phyloP scores from a whole-genome alignment of 129 eudicot genomes.

The Ambrosia artemisiifolia region DNA sequence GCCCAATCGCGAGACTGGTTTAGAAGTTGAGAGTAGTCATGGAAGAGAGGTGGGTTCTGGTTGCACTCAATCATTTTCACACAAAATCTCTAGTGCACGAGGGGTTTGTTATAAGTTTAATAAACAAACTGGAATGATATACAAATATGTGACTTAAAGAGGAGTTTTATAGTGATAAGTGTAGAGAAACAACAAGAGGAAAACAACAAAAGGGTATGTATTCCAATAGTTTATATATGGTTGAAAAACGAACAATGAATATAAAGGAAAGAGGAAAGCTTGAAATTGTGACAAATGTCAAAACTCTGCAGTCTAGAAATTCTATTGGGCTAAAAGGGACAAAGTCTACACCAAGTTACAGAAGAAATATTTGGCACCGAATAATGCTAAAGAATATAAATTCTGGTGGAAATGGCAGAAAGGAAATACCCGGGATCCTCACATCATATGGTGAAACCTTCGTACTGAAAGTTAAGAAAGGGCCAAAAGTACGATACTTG shows the following conservation, averaged over 20 bases:
- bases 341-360: conserved; percentile 22
- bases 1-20: conserved; percentile 5
- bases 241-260: conserved; percentile 9
- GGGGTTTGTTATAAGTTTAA: conserved; percentile 24
- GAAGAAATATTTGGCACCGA: conserved; percentile 28
- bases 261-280: conserved; percentile 22
- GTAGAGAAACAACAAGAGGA: conserved; percentile 29
- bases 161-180: conserved; percentile 30
- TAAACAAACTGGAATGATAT: conserved; percentile 21
- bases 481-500: conserved; percentile 14
- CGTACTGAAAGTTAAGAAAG: conserved; percentile 10
- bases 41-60: conserved; percentile 45
- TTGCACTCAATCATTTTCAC: conserved; percentile 39
- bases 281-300: conserved; percentile 42
- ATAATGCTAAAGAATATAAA: conserved; percentile 22
- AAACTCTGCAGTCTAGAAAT: conserved; percentile 16
- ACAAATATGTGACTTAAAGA: conserved; percentile 17
- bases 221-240: not conserved
- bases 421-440: not conserved
- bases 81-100: conserved; percentile 29
- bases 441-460: conserved; percentile 20
- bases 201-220: conserved; percentile 27
- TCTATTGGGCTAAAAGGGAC: conserved; percentile 32
- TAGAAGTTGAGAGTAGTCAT: conserved; percentile 36
- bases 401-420: conserved; percentile 23